Evolutionary conservation across 1,139 yeast genomes (phyloP), one percentile per base, ranked within the genome.

Genomic region (Lodderomyces jiufengensis): DNA sequence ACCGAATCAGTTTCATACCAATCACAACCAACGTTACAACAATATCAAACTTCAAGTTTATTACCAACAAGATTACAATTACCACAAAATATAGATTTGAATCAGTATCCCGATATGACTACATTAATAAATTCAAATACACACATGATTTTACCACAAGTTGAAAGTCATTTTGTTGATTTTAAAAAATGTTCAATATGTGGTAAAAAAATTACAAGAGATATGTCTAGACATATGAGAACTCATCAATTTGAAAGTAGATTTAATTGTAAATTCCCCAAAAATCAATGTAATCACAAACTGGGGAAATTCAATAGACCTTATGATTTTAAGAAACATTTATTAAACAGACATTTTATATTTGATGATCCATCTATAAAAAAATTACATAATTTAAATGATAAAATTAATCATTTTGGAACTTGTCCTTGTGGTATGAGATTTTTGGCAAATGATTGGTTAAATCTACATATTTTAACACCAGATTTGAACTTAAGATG

Each of bases 261-360:
- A 36, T 80, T 80, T 51, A 65, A 59, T 27, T 80, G 87, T 52
- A 67, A 76, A 18, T 80, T 70, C 48, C 83, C 85, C 14, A 63
- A 72, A 37, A 60, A 20, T 13, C 61, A 61, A 37, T 80, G 87
- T 51, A 63, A 71, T 9, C 86, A 80, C 54, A 78, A 73, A 49
- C 70, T 80, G 32, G 82, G 81, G 15, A 73, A 64, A 45, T 80
- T 80, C 58, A 80, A 80, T 57, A 64, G 87, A 31, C 84, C 83
- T 3, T 80, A 80, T 50, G 87, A 80, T 52, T 79, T 66, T 58
- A 80, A 80, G 50, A 80, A 80, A 48, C 87, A 80, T 51, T 57
- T 80, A 42, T 59, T 80, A 29, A 82, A 80, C 51, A 66, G 75
- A 34, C 87, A 80, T 48, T 80, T 80, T 51, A 58, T 55, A 33